phyloP scores from a whole-genome alignment of 768 basidiomycete genomes.

The Psilocybe cyanescens region DNA sequence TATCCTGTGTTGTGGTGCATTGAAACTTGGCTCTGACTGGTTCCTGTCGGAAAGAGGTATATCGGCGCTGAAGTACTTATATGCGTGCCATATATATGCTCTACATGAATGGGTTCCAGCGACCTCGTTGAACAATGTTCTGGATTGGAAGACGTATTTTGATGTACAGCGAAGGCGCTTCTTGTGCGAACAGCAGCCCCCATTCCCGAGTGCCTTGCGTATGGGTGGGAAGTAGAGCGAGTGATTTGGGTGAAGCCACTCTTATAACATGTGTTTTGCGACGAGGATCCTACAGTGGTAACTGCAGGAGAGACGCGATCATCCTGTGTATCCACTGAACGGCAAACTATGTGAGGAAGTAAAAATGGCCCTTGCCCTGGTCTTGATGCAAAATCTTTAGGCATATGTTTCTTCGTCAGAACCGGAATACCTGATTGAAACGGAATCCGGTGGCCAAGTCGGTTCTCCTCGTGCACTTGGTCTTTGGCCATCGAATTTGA shows the following conservation, averaged over 20 bases:
- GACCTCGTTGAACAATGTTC: background rate
- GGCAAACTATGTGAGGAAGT: background rate
- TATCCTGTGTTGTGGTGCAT: background rate
- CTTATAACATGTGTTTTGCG: background rate
- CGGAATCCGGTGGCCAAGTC: background rate
- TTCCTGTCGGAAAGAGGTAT: background rate
- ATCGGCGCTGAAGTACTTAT: too few relatives aligned
- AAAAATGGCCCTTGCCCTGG: background rate
- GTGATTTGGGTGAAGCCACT: background rate
- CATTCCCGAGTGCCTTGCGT: background rate
- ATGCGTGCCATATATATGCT: background rate
- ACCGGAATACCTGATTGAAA: conserved; percentile 4
- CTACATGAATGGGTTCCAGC: background rate
- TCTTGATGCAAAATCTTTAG: background rate
- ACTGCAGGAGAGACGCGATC: background rate
- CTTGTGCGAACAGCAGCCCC: background rate
- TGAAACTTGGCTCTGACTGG: background rate
- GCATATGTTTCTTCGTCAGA: background rate
- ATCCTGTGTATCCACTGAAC: background rate
- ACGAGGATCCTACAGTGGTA: background rate
- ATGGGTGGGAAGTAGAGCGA: background rate
- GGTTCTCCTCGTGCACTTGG: background rate
- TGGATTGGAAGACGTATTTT: background rate
- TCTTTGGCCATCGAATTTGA: background rate
- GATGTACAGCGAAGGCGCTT: background rate